Conservation (phyloP, 1,139 yeast genomes). For the Saccharomycopsis hybrid region DNA sequence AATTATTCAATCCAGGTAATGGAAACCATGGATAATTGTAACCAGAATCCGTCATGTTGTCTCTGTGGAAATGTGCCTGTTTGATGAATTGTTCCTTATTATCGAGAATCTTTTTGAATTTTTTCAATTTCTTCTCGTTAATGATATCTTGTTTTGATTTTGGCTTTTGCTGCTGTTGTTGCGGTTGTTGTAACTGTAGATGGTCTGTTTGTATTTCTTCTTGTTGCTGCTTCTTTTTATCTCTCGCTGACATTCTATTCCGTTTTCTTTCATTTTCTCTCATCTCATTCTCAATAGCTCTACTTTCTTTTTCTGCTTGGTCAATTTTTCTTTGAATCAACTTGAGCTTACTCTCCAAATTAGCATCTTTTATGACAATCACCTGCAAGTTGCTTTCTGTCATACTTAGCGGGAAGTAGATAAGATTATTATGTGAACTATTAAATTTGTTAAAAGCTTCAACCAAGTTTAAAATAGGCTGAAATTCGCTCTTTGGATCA, state of each 20-base stretch:
- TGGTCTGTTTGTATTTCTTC: neutral
- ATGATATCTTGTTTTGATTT: too few species aligned
- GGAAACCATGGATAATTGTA: slow-evolving; percentile 20
- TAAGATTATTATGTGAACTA: slow-evolving; percentile 12
- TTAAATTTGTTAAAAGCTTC: slow-evolving; percentile 18
- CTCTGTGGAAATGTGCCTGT: slow-evolving; percentile 1
- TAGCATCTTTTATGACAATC: slow-evolving; percentile 13
- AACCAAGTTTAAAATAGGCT: slow-evolving; percentile 12
- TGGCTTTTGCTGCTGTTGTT: neutral
- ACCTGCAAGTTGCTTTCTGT: slow-evolving; percentile 16
- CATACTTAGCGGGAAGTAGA: slow-evolving; percentile 14
- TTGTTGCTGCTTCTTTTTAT: slow-evolving; percentile 2
- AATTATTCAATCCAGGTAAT: slow-evolving; percentile 12
- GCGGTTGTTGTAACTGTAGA: too few species aligned
- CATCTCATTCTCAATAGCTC: slow-evolving; percentile 1
- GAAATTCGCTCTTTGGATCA: slow-evolving; percentile 6
- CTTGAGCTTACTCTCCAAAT: slow-evolving; percentile 9
- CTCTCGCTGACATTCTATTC: neutral
- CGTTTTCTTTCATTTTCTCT: slow-evolving; percentile 2
- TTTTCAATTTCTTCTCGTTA: slow-evolving; percentile 1
- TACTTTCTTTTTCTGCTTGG: slow-evolving; percentile 4
- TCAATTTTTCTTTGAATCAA: slow-evolving; percentile 11
- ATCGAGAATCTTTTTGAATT: slow-evolving; percentile 4
- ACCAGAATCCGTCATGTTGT: slow-evolving; percentile 1
- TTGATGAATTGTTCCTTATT: slow-evolving; percentile 4